phyloP scores from a whole-genome alignment of 2,329 filamentous ascomycete species.

The Aspergillus pseudonomiae region DNA sequence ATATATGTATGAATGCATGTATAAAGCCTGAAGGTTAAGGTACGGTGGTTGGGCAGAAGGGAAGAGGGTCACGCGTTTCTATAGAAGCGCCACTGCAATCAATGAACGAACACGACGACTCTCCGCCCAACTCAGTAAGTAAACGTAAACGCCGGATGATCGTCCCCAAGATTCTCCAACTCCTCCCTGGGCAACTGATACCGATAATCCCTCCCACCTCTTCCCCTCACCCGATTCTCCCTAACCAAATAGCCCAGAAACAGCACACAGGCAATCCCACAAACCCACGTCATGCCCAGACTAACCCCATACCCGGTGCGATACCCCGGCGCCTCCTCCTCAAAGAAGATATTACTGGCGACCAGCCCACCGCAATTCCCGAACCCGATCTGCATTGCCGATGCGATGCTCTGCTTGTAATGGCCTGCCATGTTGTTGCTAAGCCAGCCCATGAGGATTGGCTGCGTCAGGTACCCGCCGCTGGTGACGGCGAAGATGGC shows the following conservation, averaged over 20 bases:
- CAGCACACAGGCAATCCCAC: slow-evolving; percentile 31
- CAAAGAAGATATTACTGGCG: slow-evolving; percentile 38
- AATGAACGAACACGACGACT: neutral
- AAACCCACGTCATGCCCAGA: slow-evolving; percentile 39
- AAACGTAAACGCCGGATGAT: slow-evolving; percentile 43
- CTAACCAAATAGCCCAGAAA: slow-evolving; percentile 37
- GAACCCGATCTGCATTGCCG: slow-evolving; percentile 54
- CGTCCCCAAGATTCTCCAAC: slow-evolving; percentile 43
- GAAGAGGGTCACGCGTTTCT: neutral
- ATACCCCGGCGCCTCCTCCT: slow-evolving; percentile 32
- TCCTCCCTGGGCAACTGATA: slow-evolving; percentile 39
- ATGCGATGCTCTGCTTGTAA: slow-evolving; percentile 59
- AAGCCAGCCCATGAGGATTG: slow-evolving; percentile 60
- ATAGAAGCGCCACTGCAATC: no score
- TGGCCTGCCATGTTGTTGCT: slow-evolving; percentile 61
- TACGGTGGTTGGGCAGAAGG: neutral
- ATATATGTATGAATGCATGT: no score
- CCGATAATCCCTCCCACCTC: slow-evolving; percentile 40
- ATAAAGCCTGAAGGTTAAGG: no score
- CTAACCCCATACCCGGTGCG: slow-evolving; percentile 31
- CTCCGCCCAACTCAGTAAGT: slow-evolving; percentile 19
- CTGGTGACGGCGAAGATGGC: slow-evolving; percentile 58
- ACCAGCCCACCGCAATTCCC: slow-evolving; percentile 40
- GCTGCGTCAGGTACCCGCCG: slow-evolving; percentile 59
- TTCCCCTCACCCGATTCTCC: slow-evolving; percentile 41